phyloP scores from a whole-genome alignment of 176 grass and related monocot genomes.

The Musa beccarii region DNA sequence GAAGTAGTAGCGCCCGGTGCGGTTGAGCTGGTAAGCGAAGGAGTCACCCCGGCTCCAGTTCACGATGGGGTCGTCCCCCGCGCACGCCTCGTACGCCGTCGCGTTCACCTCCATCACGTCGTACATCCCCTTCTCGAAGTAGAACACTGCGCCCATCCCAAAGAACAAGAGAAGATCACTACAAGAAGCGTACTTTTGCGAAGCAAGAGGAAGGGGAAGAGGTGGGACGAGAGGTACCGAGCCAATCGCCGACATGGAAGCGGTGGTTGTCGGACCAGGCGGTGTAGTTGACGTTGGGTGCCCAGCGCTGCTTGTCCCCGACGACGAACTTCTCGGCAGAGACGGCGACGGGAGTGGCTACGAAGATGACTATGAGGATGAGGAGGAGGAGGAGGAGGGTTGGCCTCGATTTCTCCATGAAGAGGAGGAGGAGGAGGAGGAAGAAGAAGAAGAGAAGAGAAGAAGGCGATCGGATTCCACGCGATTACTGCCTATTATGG shows the following conservation, averaged over 20 bases:
- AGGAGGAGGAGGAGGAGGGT: neutral
- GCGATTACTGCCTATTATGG: too few relatives aligned
- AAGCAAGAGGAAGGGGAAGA: neutral
- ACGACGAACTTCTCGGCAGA: slow-evolving; percentile 25
- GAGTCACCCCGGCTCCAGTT: slow-evolving; percentile 33
- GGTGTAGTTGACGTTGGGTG: slow-evolving; percentile 48
- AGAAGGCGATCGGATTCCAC: too few relatives aligned
- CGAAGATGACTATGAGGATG: neutral
- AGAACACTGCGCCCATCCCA: slow-evolving; percentile 36
- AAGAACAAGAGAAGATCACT: neutral
- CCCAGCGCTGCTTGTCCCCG: slow-evolving; percentile 30
- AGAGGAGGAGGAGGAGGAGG: neutral
- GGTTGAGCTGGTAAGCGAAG: slow-evolving; percentile 39
- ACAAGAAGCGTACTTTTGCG: neutral
- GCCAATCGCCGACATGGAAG: slow-evolving; percentile 65
- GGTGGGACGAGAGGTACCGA: slow-evolving; percentile 2
- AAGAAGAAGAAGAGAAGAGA: too few relatives aligned
- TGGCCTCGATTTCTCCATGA: neutral
- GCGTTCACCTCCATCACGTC: slow-evolving; percentile 62
- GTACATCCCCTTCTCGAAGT: slow-evolving; percentile 31
- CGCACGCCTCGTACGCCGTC: slow-evolving; percentile 38
- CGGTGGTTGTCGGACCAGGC: slow-evolving; percentile 32
- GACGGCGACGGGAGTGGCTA: slow-evolving; percentile 11
- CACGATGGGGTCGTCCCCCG: slow-evolving; percentile 26
- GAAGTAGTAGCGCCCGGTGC: slow-evolving; percentile 48